A percentile compares a stretch with the other conserved stretches of the same genome.
Evolutionary conservation across 345 rosid species (phyloP).

Genomic region (Eucalyptus leucophloia): DNA sequence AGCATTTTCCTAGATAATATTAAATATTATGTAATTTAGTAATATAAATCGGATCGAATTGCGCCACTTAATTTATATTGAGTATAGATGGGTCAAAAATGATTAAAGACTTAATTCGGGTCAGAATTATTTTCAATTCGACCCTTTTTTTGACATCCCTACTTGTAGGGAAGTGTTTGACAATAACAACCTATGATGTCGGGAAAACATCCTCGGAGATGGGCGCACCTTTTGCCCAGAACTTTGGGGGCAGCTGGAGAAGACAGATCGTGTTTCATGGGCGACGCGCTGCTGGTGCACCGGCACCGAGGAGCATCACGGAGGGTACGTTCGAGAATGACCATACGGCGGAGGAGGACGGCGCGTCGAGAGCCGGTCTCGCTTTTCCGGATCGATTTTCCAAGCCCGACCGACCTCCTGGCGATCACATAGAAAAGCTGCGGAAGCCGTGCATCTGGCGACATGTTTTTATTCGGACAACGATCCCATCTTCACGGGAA

Average conservation of each 20-base stretch:
- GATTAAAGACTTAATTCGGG: no score
- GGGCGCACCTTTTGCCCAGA: neutral
- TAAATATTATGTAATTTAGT: no score
- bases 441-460: neutral
- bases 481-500: neutral
- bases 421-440: neutral
- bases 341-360: neutral
- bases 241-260: neutral
- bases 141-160: fast-evolving
- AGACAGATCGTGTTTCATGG: neutral
- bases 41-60: fast-evolving
- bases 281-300: neutral
- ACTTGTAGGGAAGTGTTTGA: neutral
- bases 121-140: no score
- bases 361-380: neutral
- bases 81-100: no score
- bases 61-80: fast-evolving
- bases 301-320: neutral
- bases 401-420: neutral
- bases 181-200: neutral
- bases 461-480: neutral
- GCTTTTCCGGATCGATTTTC: neutral
- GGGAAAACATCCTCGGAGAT: neutral
- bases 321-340: neutral
- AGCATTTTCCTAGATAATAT: no score